Evolutionary conservation across 805 yeast genomes (phyloP).

Genomic region (Candida pini): DNA sequence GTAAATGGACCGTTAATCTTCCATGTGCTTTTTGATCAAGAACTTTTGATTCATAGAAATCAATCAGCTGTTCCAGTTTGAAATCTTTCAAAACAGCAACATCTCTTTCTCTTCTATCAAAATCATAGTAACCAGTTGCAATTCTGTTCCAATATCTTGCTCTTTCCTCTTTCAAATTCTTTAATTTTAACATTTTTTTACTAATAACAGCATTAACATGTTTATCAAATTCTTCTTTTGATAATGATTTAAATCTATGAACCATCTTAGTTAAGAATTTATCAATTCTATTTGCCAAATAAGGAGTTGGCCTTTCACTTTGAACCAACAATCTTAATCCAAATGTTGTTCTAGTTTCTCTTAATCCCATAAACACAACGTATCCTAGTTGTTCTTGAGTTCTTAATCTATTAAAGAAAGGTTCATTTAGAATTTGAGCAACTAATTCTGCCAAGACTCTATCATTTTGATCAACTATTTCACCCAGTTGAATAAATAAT

Average conservation of each 20-base stretch:
- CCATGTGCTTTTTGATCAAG: constrained; percentile 23
- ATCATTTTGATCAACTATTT: constrained; percentile 35
- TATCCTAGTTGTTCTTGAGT: constrained; percentile 95
- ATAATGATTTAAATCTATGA: constrained; percentile 39
- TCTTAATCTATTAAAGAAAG: constrained; percentile 82
- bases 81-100: constrained; percentile 51
- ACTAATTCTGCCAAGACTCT: constrained; percentile 57
- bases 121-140: constrained; percentile 74
- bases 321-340: constrained; percentile 77
- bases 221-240: constrained; percentile 59
- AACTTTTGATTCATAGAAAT: constrained; percentile 46
- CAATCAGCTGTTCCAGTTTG: constrained; percentile 50
- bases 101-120: constrained; percentile 49
- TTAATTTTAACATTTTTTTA: constrained; percentile 63
- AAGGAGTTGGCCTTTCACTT: constrained; percentile 71
- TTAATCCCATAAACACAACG: constrained; percentile 77
- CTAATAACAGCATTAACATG: constrained; percentile 65
- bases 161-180: constrained; percentile 76
- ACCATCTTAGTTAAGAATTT: constrained; percentile 49
- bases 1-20: constrained; percentile 55
- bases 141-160: constrained; percentile 60
- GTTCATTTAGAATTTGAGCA: constrained; percentile 74
- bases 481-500: constrained; percentile 64
- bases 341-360: constrained; percentile 63
- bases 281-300: constrained; percentile 71